A percentile compares a stretch with the other conserved stretches of the same genome.
These are phyloP conservation scores for Raffaelea albimanens DNA, from an alignment of 2,329 filamentous ascomycete genomes.

Conservation along the genomic window DNA sequence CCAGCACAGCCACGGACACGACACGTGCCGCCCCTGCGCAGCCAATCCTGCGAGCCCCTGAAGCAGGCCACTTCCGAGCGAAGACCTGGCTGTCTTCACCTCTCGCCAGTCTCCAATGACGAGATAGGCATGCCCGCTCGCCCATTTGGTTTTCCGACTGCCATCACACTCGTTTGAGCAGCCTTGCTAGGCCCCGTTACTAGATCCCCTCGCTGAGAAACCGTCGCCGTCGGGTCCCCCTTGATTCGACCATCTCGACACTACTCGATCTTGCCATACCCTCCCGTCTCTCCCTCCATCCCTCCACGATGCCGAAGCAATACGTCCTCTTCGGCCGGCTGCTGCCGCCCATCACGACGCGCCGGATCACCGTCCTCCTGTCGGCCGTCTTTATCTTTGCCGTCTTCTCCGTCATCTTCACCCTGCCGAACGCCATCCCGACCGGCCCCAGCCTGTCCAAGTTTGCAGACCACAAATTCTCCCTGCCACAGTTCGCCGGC, in stretches of 20 bases:
- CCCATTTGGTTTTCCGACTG: background rate
- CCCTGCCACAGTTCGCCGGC: slow-evolving; percentile 37
- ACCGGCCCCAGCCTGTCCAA: slow-evolving; percentile 38
- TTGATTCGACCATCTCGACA: no score
- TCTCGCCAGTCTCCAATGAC: no score
- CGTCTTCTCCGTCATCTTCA: slow-evolving; percentile 42
- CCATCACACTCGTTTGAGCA: background rate
- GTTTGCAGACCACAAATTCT: slow-evolving; percentile 38
- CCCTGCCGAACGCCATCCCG: slow-evolving; percentile 38
- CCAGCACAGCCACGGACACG: no score
- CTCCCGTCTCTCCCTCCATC: background rate
- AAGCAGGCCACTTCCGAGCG: no score
- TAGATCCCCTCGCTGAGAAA: no score
- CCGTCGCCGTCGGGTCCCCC: no score
- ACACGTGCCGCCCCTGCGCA: no score
- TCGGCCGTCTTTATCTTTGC: slow-evolving; percentile 42
- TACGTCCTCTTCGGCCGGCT: slow-evolving; percentile 37
- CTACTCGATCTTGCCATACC: background rate
- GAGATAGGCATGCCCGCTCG: no score
- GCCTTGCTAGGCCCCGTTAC: no score
- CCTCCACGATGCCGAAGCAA: slow-evolving; percentile 33
- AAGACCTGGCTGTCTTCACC: no score
- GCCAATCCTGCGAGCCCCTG: no score
- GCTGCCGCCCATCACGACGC: slow-evolving; percentile 39
- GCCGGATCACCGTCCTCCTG: slow-evolving; percentile 43